Evolutionary conservation across 176 grass and related monocot species (phyloP), one percentile per base, ranked within the genome.

Genomic region (Bonia amplexicaulis): DNA sequence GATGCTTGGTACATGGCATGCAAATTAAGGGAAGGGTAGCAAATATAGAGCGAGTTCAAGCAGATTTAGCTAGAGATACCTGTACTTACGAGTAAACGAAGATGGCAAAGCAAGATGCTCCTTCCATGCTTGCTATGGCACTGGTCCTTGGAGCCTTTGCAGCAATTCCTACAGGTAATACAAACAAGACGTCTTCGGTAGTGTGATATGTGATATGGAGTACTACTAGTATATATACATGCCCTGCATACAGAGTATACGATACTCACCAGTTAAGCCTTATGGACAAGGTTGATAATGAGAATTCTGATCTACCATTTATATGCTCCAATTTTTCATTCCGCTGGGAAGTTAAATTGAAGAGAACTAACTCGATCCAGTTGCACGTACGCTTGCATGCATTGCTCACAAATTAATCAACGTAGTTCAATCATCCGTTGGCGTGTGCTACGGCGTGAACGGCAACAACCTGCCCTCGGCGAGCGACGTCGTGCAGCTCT

Each of bases 371-470:
- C 54, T 57, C 20, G 20, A 57, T 22, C 2, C 20, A n/a, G 0
- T 9, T 22, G 54, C 7, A n/a, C 20, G 2, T 11, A 41, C 22
- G 51, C 11, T 25, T 40, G 51, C 11, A 41, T 40, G 29, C 11
- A 41, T 40, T 31, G 17, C 7, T 58, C 52, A 12, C 52, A 4
- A 48, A 42, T 47, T 15, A 7, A 23, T 47, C 6, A 3, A 71
- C 87, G 74, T 15, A 17, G 91, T 71, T 40, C 23, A 49, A 66
- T 91, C 85, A 66, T 91, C 85, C 20, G 88, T 97, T 13, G 94
- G 91, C 4, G 89, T 97, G 57, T 97, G 94, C 89, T 90, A 97
- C 77, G 89, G 94, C 40, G 76, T 87, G 69, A 61, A 68, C 10
- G 89, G 87, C 19, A 45, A 85, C 79, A 87, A 92, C 70, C 87